Base-by-base conservation (phyloP, 2,329 filamentous ascomycete species). In the Berkeleyomyces basicola region DNA sequence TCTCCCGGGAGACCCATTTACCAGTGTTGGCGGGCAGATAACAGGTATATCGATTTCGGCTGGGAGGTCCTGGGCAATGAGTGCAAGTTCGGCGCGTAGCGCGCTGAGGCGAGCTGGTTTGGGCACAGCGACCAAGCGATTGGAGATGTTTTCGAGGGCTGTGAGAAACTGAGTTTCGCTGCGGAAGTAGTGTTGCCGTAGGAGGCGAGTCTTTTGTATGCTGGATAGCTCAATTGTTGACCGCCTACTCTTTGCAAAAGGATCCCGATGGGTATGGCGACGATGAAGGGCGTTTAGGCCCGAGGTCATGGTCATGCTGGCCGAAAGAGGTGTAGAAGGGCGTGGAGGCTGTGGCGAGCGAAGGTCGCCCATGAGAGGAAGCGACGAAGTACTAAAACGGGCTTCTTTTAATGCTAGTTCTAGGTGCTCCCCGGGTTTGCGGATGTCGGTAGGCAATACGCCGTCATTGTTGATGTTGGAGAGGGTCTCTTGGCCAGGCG, bases 41-140 rank as follows among this genome's bases (percentile, higher is more conserved):
- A 90, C 79, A 0, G 88, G 88, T 62, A 93, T 87, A 68, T 93
- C 88, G 14, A 93, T 84, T 72, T 93, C 88, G 3, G 88, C 86
- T 0, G 88, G 88, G 53, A 93, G 74, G 69, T 93, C 88, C 69
- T 89, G 87, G 1, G 85, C 86, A 66, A 93, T 88, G 43, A 93
- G 77, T 11, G 87, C 88, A 65, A 93, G 77, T 72, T 93, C 88
- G 2, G 88, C 89, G 63, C 88, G 81, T 55, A 93, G 75, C 49
- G 89, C 88, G 72, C 88, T 93, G 68, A 93, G 78, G 40, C 88
- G 83, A 47, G 88, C 88, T 42, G 85, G 83, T 70, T 93, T 93
- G 1, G 88, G 88, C 4, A 93, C 88, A 61, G 86, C 79, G 4
- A 93, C 87, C 53, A 93, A 75, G n/a, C 88, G 83, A 70, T 90